Base-by-base conservation (phyloP, 129 eudicot genomes). In the Chrysanthemum lavandulifolium region DNA sequence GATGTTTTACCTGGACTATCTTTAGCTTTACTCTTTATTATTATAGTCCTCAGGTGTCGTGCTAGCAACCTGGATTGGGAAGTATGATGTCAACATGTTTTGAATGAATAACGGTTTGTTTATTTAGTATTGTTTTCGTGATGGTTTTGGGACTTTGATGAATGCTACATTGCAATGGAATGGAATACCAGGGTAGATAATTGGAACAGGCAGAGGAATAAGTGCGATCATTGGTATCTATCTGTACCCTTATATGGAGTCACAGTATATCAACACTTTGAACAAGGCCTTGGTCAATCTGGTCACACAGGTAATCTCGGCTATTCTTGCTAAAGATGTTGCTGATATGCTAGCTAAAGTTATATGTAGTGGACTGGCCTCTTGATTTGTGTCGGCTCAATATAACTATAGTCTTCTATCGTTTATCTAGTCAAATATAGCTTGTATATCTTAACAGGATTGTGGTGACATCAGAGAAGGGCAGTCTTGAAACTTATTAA, bases 61-160 rank as follows among this genome's bases (percentile, higher is more conserved):
- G n/a, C 52, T 48, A 36, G 25, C 29, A 27, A 27, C 3, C 29
- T 2, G 3, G 29, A 27, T 27, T 58, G 27, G 10, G 19, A 10
- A 25, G 19, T 68, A 50, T 8, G 27, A 23, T 68, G 15, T 76
- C 61, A 55, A 15, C 14, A 31, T 58, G 2, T 48, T 21, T 21
- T 61, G 16, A 3, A 73, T 4, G 3, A 43, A 5, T 10, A 52
- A 36, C 61, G 10, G 61, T 50, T 63, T 33, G 9, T 9, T 0
- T 5, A 72, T 23, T 52, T 18, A 56, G 12, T 71, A 15, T 10
- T 10, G 5, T 40, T 61, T 52, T 25, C 29, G 29, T 61, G 66
- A 71, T 79, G 90, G 98, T 85, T 94, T 94, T 57, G 98, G 98
- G 62, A 86, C 96, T 16, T 81, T 94, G 83, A 94, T 94, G 98